Evolutionary conservation across 805 yeast species (phyloP), one percentile per base, ranked within the genome.

Genomic region (Ogataea haglerorum): DNA sequence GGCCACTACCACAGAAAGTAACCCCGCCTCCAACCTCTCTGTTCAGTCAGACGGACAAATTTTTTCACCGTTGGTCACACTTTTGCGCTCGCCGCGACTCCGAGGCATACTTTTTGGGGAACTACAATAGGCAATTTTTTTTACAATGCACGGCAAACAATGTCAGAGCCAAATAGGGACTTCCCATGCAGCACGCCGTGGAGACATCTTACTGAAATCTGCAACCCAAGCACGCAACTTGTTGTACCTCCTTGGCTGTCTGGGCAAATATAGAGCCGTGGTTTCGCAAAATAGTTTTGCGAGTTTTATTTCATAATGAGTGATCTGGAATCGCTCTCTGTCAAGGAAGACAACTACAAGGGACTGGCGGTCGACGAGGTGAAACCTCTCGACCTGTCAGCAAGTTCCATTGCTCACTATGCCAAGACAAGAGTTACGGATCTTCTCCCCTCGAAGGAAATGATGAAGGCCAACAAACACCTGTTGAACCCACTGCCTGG

Each of bases 401-500:
- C 35, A 8, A 5, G n/a, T 3, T 29, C 35, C 7, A 65, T 72
- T 26, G 49, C 42, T 18, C 44, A 49, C 9, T 78, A 78, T 45
- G 47, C 65, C 10, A 56, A 33, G 12, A 68, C 80, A 0, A 66
- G 85, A 52, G 48, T 78, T 47, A 61, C 82, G 0, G 67, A 75
- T 2, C 63, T 81, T 18, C 60, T 75, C 2, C 75, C 82, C 9
- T 64, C 71, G 17, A 71, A 63, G 42, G 75, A 58, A 63, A 39
- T 55, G 54, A 47, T 60, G 22, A 37, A 54, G 35, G 46, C 71
- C 37, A 64, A 68, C 58, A 51, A 51, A 41, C 69, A 68, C 40
- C 52, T 72, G 19, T 45, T 80, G 26, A 85, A 85, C 57, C 95
- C 95, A 2, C 58, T 85, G 45, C 78, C 79, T 1, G 76, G 77